phyloP scores from a whole-genome alignment of 306 rosid species.

The Gynostemma pentaphyllum region DNA sequence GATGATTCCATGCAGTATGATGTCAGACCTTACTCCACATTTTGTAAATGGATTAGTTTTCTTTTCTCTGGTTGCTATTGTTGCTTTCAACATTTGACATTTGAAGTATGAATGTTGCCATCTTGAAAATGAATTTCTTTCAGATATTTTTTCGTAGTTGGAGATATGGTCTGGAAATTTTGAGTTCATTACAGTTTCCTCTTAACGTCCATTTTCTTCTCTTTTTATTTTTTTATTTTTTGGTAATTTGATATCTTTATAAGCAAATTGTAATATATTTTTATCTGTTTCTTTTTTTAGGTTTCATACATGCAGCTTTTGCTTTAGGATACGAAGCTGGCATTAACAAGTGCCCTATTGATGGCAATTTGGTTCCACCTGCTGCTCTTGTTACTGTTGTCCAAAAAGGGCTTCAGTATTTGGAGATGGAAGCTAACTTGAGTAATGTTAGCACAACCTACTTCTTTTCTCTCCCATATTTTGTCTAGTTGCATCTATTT shows the following conservation, averaged over 20 bases:
- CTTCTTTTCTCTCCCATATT: slow-evolving; percentile 12
- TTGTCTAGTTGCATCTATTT: slow-evolving; percentile 7
- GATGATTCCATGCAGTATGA: too few relatives aligned
- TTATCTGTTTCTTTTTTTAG: slow-evolving; percentile 25
- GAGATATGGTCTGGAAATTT: not conserved
- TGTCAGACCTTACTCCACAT: too few relatives aligned
- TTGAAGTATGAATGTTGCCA: not conserved
- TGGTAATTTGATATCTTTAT: not conserved
- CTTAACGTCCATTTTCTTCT: not conserved
- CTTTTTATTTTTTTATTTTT: not conserved
- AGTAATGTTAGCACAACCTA: slow-evolving; percentile 64
- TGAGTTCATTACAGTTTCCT: not conserved
- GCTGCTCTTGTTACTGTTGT: slow-evolving; percentile 76
- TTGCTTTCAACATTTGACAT: not conserved
- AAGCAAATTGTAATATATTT: not conserved
- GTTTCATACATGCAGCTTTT: slow-evolving; percentile 89
- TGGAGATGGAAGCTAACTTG: slow-evolving; percentile 99
- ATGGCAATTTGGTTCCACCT: slow-evolving; percentile 86
- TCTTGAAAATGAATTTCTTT: not conserved
- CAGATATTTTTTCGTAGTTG: not conserved
- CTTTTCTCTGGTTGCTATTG: not conserved
- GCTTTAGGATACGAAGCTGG: slow-evolving; percentile 94
- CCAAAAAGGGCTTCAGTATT: slow-evolving; percentile 91
- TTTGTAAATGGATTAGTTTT: too few relatives aligned
- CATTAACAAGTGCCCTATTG: slow-evolving; percentile 69